Percentiles rank a stretch among this genome's conserved stretches.
phyloP scores from a whole-genome alignment of 495 filamentous ascomycete genomes.

The Penicillium robsamsonii region DNA sequence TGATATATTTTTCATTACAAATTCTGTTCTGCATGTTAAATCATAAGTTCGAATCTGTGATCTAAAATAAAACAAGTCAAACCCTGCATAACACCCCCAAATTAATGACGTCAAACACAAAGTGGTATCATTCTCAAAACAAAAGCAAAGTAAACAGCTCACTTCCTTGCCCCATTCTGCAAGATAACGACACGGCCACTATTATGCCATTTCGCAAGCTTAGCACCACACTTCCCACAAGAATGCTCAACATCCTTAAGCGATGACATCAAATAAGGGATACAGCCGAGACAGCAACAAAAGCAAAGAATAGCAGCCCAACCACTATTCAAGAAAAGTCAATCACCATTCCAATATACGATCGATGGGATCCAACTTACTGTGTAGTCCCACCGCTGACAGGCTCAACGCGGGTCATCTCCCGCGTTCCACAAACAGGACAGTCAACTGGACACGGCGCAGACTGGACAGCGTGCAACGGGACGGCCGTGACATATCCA shows the following conservation, averaged over 20 bases:
- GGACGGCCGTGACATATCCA: slow-evolving; percentile 29
- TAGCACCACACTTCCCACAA: slow-evolving; percentile 47
- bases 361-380: slow-evolving; percentile 32
- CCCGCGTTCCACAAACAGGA: slow-evolving; percentile 44
- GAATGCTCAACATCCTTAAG: slow-evolving; percentile 54
- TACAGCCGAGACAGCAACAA: slow-evolving; percentile 50
- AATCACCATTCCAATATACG: slow-evolving; percentile 1
- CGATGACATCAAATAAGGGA: slow-evolving; percentile 50
- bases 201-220: slow-evolving; percentile 53
- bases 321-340: slow-evolving; percentile 30
- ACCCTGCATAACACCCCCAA: neutral
- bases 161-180: slow-evolving; percentile 17
- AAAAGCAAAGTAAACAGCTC: neutral
- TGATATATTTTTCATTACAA: neutral
- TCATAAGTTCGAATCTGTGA: neutral
- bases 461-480: slow-evolving; percentile 33
- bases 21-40: neutral
- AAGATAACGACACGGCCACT: slow-evolving; percentile 49
- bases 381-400: slow-evolving; percentile 50
- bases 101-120: slow-evolving; percentile 1
- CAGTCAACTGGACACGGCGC: slow-evolving; percentile 49
- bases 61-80: neutral
- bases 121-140: slow-evolving; percentile 7
- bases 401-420: slow-evolving; percentile 43
- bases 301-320: slow-evolving; percentile 49